Evolutionary conservation across 768 basidiomycete genomes (phyloP).

Genomic region (Chiua virens): DNA sequence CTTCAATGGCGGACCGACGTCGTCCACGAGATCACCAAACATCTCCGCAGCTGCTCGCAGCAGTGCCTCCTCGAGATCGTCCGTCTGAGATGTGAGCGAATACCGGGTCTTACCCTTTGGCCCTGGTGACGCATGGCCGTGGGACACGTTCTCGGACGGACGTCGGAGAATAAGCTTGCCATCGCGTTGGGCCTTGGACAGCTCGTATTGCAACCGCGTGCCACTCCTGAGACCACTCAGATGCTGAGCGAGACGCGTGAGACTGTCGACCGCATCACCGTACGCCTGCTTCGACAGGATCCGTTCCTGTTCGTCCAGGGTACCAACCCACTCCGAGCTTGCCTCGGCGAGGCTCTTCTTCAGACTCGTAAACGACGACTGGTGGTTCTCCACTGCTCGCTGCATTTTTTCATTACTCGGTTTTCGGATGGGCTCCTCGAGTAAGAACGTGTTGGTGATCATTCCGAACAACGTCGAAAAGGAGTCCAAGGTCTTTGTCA

Average conservation of each 20-base stretch:
- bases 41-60: constrained; percentile 60
- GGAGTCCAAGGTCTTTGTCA: constrained; percentile 83
- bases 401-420: constrained; percentile 65
- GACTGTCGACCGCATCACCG: constrained; percentile 80
- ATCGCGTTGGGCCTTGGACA: constrained; percentile 59
- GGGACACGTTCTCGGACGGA: constrained; percentile 6
- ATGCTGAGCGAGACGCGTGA: constrained; percentile 92
- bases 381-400: constrained; percentile 80
- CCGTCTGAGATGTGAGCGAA: constrained; percentile 36
- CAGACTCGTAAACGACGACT: constrained; percentile 85
- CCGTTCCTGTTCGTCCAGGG: constrained; percentile 24
- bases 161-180: constrained; percentile 41
- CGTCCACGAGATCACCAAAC: constrained; percentile 79
- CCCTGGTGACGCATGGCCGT: constrained; percentile 13
- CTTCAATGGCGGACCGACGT: constrained; percentile 74
- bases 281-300: constrained; percentile 56
- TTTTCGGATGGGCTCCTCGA: constrained; percentile 64
- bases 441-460: constrained; percentile 82
- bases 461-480: constrained; percentile 84
- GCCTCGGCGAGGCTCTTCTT: constrained; percentile 87
- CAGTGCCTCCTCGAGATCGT: constrained; percentile 42
- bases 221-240: constrained; percentile 86
- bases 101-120: constrained; percentile 22
- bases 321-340: constrained; percentile 71
- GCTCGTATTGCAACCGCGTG: constrained; percentile 78